Base-by-base conservation (phyloP, 371 early-diverging fungal species). In the Mucor saturninus region DNA sequence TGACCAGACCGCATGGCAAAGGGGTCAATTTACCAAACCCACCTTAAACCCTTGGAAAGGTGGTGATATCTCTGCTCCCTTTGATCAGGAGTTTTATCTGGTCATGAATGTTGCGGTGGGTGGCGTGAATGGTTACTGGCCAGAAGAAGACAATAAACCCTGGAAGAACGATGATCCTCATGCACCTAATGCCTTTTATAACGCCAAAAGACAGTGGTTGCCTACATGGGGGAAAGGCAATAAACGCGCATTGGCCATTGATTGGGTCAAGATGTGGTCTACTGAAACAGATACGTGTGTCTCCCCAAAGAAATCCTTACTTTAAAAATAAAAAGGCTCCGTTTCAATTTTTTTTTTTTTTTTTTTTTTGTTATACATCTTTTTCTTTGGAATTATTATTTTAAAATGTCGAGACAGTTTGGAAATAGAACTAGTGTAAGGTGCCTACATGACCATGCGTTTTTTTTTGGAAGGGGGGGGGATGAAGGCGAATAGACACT, bases 51-150 rank as follows among this genome's bases (percentile, higher is more conserved):
- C 83, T 3, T 87, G 89, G 87, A 72, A 64, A 15, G 74, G 63
- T 1, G 81, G 83, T 4, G 72, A 71, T n/a, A 77, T 76, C 31
- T 64, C 77, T 8, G 84, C 89, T 6, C 88, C 88, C 0, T 89
- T 89, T 65, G 90, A 89, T 59, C 80, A 86, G 69, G 85, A 86
- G 52, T 86, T 86, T 52, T 86, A 83, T 55, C 35, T 88, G 74
- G 80, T 89, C 31, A 59, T 91, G 56, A 89, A 91, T 61, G 80
- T 91, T 2, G 90, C 91, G 6, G 89, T 89, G 2, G 90, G 89
- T 15, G 90, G 89, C 8, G 79, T 82, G 2, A 81, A 79, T 52
- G 87, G 80, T 1, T 89, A 78, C 61, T 91, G 86, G 73, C 86
- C 87, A 29, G 89, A 89, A 55, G 71, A 56, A 35, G 65, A 65